These are phyloP conservation scores for Endocalyx cinctus DNA, from an alignment of 2,329 filamentous ascomycete species.

Conservation along the genomic window DNA sequence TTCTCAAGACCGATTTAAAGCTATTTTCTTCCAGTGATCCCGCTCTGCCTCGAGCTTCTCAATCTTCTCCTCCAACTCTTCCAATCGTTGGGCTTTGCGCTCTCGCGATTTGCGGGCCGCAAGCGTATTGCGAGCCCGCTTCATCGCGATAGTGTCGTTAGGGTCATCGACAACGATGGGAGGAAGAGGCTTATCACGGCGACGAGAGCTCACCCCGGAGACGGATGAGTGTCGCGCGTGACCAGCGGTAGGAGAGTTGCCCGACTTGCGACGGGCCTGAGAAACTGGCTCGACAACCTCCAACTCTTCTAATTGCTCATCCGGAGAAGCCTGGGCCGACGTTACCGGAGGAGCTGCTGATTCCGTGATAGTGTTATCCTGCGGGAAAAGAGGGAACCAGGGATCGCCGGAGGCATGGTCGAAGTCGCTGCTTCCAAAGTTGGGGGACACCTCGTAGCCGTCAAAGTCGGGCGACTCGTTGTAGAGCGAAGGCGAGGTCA, in stretches of 20 bases:
- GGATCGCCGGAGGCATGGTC: constrained; percentile 37
- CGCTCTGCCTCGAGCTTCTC: constrained; percentile 62
- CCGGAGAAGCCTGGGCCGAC: constrained; percentile 37
- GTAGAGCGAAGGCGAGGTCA: constrained; percentile 79
- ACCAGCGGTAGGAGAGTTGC: constrained; percentile 36
- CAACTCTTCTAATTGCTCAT: constrained; percentile 42
- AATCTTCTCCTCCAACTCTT: constrained; percentile 70
- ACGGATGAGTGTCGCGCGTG: constrained; percentile 61
- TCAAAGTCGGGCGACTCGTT: constrained; percentile 74
- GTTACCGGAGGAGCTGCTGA: constrained; percentile 16
- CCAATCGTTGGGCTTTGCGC: constrained; percentile 73
- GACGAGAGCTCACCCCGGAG: constrained; percentile 66
- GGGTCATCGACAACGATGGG: constrained; percentile 74
- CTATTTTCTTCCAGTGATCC: constrained; percentile 60
- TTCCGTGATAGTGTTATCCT: constrained; percentile 28
- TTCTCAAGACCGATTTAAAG: constrained; percentile 35
- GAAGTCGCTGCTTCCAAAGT: constrained; percentile 54
- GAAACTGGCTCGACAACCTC: constrained; percentile 39
- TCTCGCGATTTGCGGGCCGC: constrained; percentile 90
- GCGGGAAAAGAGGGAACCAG: constrained; percentile 74
- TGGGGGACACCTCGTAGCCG: constrained; percentile 72
- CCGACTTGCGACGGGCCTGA: constrained; percentile 44
- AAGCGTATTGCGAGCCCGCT: constrained; percentile 89
- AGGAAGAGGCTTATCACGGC: constrained; percentile 75
- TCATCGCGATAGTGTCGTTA: constrained; percentile 72